A percentile compares a stretch with the other conserved stretches of the same genome.
These are phyloP conservation scores for Cladobotryum protrusum DNA, from an alignment of 2,329 filamentous ascomycete genomes.

Conservation along the genomic window DNA sequence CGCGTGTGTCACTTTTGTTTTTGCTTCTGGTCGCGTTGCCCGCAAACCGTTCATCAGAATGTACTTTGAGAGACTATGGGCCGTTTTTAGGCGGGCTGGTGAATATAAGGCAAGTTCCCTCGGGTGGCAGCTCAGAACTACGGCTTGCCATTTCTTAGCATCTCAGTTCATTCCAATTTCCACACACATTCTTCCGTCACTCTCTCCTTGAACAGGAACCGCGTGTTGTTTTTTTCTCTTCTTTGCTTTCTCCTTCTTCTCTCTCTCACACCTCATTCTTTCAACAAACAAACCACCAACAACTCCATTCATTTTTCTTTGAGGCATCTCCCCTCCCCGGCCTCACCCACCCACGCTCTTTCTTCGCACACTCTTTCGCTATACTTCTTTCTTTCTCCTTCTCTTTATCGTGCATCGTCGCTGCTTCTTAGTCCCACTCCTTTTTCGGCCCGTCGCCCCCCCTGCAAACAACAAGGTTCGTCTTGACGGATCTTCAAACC, in stretches of 20 bases:
- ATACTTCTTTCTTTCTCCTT: conserved; percentile 2
- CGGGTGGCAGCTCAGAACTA: neutral
- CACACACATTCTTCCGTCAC: neutral
- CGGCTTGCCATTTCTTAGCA: neutral
- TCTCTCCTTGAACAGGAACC: neutral
- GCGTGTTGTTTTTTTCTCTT: neutral
- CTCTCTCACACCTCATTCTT: neutral
- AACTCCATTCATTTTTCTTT: neutral
- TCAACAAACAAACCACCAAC: neutral
- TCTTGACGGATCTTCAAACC: neutral
- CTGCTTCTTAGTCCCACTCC: conserved; percentile 7
- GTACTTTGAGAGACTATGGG: neutral
- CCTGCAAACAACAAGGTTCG: conserved; percentile 1
- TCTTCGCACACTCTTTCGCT: conserved; percentile 3
- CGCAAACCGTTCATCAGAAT: neutral
- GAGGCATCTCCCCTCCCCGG: neutral
- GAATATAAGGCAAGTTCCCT: conserved; percentile 9
- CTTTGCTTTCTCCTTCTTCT: neutral
- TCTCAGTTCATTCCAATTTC: neutral
- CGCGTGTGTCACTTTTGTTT: neutral
- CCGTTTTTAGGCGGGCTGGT: conserved; percentile 1
- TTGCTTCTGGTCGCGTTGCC: neutral
- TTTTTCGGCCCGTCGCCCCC: conserved; percentile 12
- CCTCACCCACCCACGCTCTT: too few relatives aligned
- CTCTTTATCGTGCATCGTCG: conserved; percentile 6